Evolutionary conservation across 106 monocot genomes (phyloP).

Genomic region (Allium cepa): DNA sequence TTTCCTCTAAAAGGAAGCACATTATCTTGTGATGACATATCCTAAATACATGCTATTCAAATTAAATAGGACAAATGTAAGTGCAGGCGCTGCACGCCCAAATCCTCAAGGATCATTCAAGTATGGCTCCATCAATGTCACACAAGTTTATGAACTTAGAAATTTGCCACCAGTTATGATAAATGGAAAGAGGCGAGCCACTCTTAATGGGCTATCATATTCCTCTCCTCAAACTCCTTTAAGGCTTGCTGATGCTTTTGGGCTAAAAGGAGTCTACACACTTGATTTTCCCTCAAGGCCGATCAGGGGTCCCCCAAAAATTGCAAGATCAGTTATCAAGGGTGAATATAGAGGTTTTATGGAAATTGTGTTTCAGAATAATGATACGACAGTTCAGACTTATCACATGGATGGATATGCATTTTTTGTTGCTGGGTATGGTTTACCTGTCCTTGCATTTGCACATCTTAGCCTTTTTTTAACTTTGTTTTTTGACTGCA

Average conservation of each 20-base stretch:
- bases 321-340: slow-evolving; percentile 55
- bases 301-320: slow-evolving; percentile 22
- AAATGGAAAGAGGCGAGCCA: slow-evolving; percentile 43
- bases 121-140: slow-evolving; percentile 56
- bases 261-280: slow-evolving; percentile 51
- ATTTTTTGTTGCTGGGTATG: slow-evolving; percentile 84
- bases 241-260: slow-evolving; percentile 46
- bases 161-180: slow-evolving; percentile 47
- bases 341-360: slow-evolving; percentile 69
- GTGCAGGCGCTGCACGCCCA: slow-evolving; percentile 42
- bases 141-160: slow-evolving; percentile 42
- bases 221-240: slow-evolving; percentile 41
- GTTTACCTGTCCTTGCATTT: not conserved
- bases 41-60: not conserved
- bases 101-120: slow-evolving; percentile 58
- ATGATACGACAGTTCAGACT: slow-evolving; percentile 59
- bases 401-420: slow-evolving; percentile 86
- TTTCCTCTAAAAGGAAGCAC: no score
- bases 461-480: no score
- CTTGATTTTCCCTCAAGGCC: slow-evolving; percentile 58
- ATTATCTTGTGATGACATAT: no score
- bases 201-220: slow-evolving; percentile 69
- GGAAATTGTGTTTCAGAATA: slow-evolving; percentile 83
- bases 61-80: slow-evolving; percentile 39
- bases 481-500: no score